Base-by-base conservation (phyloP, 495 filamentous ascomycete genomes). In the Penicillium malachiteum region DNA sequence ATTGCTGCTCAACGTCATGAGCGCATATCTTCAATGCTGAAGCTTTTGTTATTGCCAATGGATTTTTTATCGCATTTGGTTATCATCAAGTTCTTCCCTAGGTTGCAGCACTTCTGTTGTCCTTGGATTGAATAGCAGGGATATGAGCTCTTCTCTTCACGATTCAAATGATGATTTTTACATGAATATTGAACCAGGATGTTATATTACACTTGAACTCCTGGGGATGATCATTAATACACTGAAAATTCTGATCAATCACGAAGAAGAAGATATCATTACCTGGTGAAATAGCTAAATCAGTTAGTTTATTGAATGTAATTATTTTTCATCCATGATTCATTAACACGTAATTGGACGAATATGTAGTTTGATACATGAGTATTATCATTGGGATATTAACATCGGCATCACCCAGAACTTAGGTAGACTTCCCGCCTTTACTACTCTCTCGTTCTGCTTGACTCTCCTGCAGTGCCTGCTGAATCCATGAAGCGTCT, bases 201-300 rank as follows among this genome's bases (percentile, higher is more conserved):
- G 58, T 61, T 58, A 37, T 26, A 60, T n/a, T 59, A 62, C 58
- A 66, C 57, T 66, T 66, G 41, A 52, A 64, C 61, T 55, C 54
- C 62, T 60, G 70, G 72, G 65, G 21, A 68, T 72, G 72, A 75
- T 66, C 66, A 67, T 71, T 60, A 41, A 75, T 73, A 75, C 72
- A 75, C 72, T 75, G 72, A 75, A 75, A 75, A 75, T 75, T 75
- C 72, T 75, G 72, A 75, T 67, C 60, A 5, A 68, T 62, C 48
- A 58, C 45, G 58, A 56, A 64, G 53, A 54, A 55, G 51, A 59
- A 51, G 40, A 46, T 7, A 12, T 37, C 5, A 37, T 37, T 37
- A 10, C 7, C 12, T 37, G 34, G 7, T 37, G 12, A 41, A 18
- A n/a, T 13, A 10, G 44, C 5, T 47, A 3, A 11, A 40, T 42